Evolutionary conservation across 129 eudicot species (phyloP).

Genomic region (Escallonia rubra): DNA sequence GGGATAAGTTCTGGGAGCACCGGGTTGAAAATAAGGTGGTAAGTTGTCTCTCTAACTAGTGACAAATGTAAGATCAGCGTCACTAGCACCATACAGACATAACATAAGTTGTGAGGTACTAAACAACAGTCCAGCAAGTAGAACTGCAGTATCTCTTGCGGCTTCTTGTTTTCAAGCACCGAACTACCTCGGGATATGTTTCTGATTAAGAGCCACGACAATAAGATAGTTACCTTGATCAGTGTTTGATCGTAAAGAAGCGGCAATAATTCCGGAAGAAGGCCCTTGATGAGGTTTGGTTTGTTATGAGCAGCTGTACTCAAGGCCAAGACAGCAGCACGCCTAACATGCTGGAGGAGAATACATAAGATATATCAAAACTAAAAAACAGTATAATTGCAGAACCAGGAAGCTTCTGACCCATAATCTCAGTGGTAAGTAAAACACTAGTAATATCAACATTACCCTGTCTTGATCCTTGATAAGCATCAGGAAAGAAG

Average conservation of each 20-base stretch:
- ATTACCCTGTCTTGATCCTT: conserved; percentile 91
- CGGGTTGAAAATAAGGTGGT: too few species aligned
- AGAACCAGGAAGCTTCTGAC: background rate
- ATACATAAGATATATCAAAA: background rate
- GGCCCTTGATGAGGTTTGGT: conserved; percentile 85
- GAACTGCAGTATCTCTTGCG: too few species aligned
- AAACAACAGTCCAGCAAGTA: too few species aligned
- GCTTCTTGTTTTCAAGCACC: too few species aligned
- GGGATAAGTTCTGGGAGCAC: too few species aligned
- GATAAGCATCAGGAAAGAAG: conserved; percentile 92
- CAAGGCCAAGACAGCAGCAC: conserved; percentile 97
- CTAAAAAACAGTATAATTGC: background rate
- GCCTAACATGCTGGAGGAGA: conserved; percentile 93
- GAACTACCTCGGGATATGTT: too few species aligned
- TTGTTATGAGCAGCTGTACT: conserved; percentile 98
- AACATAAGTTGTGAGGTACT: too few species aligned
- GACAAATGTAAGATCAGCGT: too few species aligned
- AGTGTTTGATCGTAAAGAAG: conserved; percentile 94
- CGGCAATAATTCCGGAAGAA: conserved; percentile 88
- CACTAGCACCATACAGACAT: too few species aligned
- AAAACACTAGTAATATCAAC: background rate
- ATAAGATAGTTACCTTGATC: conserved; percentile 54
- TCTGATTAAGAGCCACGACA: too few species aligned
- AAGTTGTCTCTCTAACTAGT: too few species aligned
- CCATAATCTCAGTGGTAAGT: background rate